phyloP scores from a whole-genome alignment of 495 filamentous ascomycete genomes.

The Penicillium ochrochloron region DNA sequence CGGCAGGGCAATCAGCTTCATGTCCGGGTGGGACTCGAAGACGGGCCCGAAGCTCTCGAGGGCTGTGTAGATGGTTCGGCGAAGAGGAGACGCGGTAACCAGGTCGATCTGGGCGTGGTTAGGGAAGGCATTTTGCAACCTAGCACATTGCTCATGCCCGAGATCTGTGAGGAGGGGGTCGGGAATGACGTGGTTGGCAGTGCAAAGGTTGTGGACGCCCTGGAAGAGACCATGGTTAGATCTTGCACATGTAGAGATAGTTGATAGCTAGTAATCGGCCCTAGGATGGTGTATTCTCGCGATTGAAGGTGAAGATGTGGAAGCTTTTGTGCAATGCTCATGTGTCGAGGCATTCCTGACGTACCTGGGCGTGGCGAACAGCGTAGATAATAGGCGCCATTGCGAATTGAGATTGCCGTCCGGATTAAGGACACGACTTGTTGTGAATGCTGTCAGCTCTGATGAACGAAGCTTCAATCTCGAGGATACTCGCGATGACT shows the following conservation, averaged over 20 bases:
- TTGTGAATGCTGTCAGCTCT: conserved; percentile 3
- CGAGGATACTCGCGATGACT: conserved; percentile 20
- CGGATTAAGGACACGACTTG: not conserved
- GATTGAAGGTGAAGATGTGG: not conserved
- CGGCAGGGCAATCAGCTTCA: conserved; percentile 69
- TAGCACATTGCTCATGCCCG: conserved; percentile 75
- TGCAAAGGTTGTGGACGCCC: conserved; percentile 81
- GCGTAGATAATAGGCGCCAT: conserved; percentile 55
- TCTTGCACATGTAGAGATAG: not conserved
- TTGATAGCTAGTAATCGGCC: conserved; percentile 7
- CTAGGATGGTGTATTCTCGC: no score
- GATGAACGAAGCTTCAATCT: conserved; percentile 3
- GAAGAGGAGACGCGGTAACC: conserved; percentile 80
- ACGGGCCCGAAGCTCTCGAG: conserved; percentile 68
- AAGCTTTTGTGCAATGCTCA: conserved; percentile 4
- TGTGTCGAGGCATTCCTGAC: conserved; percentile 8
- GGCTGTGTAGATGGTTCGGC: conserved; percentile 82
- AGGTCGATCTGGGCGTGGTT: conserved; percentile 66
- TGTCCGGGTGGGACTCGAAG: conserved; percentile 48
- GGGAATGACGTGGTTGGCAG: conserved; percentile 70
- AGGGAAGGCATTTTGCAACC: conserved; percentile 66
- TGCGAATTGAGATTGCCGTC: conserved; percentile 4
- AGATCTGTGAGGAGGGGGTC: conserved; percentile 81
- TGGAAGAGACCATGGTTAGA: conserved; percentile 35
- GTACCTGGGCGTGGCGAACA: conserved; percentile 59